Evolutionary conservation across 179 eudicot genomes (phyloP).

Genomic region (Nepenthes alata): DNA sequence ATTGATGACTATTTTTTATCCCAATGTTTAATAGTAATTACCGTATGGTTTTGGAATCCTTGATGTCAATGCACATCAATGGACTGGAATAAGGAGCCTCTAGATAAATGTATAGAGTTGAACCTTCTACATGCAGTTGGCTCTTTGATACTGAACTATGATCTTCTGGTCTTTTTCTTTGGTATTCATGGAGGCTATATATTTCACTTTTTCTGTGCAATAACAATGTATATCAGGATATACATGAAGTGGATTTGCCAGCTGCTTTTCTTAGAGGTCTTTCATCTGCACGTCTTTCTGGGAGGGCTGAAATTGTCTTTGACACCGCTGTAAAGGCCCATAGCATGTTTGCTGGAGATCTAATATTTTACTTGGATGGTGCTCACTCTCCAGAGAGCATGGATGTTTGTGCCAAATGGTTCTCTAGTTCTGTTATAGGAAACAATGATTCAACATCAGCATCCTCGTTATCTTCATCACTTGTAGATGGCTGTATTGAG

Average conservation of each 20-base stretch:
- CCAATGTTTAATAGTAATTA: too few relatives aligned
- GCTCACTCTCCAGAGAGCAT: slow-evolving; percentile 90
- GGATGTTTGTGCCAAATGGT: slow-evolving; percentile 81
- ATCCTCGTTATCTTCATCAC: slow-evolving; percentile 10
- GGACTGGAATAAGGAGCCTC: background rate
- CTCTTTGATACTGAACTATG: background rate
- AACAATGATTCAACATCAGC: slow-evolving; percentile 9
- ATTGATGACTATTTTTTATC: too few relatives aligned
- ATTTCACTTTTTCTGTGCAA: too few relatives aligned
- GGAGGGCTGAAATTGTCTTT: slow-evolving; percentile 63
- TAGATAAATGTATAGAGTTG: background rate
- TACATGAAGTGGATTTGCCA: slow-evolving; percentile 33
- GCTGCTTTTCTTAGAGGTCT: slow-evolving; percentile 69
- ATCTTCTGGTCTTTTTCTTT: too few relatives aligned
- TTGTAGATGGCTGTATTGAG: slow-evolving; percentile 13
- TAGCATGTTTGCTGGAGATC: slow-evolving; percentile 37
- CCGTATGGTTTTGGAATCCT: too few relatives aligned
- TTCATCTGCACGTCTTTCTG: slow-evolving; percentile 61
- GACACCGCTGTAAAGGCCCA: slow-evolving; percentile 25
- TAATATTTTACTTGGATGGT: slow-evolving; percentile 70
- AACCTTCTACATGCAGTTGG: background rate
- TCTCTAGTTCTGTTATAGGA: slow-evolving; percentile 42
- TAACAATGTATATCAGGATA: slow-evolving; percentile 23
- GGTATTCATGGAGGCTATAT: too few relatives aligned
- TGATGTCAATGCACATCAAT: background rate